Evolutionary conservation across 2,329 filamentous ascomycete genomes (phyloP).

Genomic region (Alternaria arborescens): DNA sequence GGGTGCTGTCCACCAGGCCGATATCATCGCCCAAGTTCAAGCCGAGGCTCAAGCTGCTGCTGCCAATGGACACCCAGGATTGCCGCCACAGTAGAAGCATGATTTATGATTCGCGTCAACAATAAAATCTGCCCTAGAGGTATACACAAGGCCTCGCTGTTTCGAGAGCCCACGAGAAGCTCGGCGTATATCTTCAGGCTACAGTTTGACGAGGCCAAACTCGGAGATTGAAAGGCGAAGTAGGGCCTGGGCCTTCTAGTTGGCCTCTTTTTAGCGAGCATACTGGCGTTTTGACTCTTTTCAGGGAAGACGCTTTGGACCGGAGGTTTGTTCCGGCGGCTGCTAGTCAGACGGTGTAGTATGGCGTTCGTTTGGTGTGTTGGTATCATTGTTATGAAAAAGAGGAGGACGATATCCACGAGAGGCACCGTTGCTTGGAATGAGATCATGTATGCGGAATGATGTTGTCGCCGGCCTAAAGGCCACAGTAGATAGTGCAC

Average conservation of each 20-base stretch:
- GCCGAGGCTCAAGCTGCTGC: constrained; percentile 33
- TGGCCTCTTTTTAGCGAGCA: constrained; percentile 42
- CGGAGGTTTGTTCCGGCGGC: constrained; percentile 25
- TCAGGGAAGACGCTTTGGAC: constrained; percentile 21
- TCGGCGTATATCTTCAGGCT: background rate
- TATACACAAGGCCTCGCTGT: background rate
- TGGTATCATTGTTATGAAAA: constrained; percentile 17
- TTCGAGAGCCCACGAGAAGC: background rate
- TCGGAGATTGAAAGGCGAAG: background rate
- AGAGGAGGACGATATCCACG: constrained; percentile 31
- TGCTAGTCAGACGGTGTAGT: constrained; percentile 14
- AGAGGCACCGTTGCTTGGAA: constrained; percentile 26
- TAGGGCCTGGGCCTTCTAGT: background rate
- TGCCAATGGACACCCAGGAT: constrained; percentile 32
- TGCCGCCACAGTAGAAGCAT: constrained; percentile 28
- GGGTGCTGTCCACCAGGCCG: constrained; percentile 76
- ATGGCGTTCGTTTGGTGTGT: constrained; percentile 28
- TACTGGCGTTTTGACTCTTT: constrained; percentile 39
- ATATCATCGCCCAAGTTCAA: constrained; percentile 56
- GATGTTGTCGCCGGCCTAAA: constrained; percentile 10
- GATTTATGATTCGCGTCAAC: background rate
- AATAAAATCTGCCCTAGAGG: background rate
- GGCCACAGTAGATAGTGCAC: constrained; percentile 31
- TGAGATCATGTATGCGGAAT: constrained; percentile 18
- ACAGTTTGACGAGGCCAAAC: background rate